Evolutionary conservation across 805 yeast species (phyloP).

Genomic region (Suhomyces sp.): DNA sequence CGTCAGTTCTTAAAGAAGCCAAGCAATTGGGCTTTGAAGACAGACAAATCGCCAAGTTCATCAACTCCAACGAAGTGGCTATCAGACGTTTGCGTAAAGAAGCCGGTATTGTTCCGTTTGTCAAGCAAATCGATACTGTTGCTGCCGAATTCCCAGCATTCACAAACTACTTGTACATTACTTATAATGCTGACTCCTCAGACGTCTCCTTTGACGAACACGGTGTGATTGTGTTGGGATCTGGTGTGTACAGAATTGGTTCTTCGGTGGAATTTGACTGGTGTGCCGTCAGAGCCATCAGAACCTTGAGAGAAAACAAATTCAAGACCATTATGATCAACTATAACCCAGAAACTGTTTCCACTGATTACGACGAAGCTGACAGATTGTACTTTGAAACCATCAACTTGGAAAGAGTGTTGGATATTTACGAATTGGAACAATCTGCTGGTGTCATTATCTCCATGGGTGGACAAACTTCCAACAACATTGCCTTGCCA

Average conservation of each 20-base stretch:
- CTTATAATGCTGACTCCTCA: slow-evolving; percentile 86
- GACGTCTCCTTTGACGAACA: slow-evolving; percentile 88
- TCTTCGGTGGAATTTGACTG: slow-evolving; percentile 98
- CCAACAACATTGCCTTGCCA: slow-evolving; percentile 92
- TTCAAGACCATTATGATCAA: slow-evolving; percentile 93
- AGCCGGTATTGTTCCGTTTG: slow-evolving; percentile 84
- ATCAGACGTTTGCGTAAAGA: slow-evolving; percentile 86
- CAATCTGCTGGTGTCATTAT: slow-evolving; percentile 87
- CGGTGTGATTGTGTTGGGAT: slow-evolving; percentile 93
- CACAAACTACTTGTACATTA: slow-evolving; percentile 92
- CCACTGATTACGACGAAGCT: slow-evolving; percentile 98
- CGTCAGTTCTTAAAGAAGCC: slow-evolving; percentile 68
- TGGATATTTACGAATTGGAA: slow-evolving; percentile 93
- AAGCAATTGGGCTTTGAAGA: slow-evolving; percentile 97
- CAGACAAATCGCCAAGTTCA: slow-evolving; percentile 88
- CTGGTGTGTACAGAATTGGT: slow-evolving; percentile 98
- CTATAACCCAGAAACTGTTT: slow-evolving; percentile 97
- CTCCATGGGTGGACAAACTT: slow-evolving; percentile 98
- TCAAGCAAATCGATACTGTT: slow-evolving; percentile 95
- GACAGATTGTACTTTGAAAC: slow-evolving; percentile 96
- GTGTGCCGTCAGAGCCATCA: slow-evolving; percentile 97
- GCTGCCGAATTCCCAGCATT: slow-evolving; percentile 98
- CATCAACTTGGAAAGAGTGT: slow-evolving; percentile 86
- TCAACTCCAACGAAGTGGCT: slow-evolving; percentile 88
- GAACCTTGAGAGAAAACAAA: slow-evolving; percentile 85